Evolutionary conservation across 2,329 filamentous ascomycete species (phyloP).

Genomic region (Clonostachys rhizophaga): DNA sequence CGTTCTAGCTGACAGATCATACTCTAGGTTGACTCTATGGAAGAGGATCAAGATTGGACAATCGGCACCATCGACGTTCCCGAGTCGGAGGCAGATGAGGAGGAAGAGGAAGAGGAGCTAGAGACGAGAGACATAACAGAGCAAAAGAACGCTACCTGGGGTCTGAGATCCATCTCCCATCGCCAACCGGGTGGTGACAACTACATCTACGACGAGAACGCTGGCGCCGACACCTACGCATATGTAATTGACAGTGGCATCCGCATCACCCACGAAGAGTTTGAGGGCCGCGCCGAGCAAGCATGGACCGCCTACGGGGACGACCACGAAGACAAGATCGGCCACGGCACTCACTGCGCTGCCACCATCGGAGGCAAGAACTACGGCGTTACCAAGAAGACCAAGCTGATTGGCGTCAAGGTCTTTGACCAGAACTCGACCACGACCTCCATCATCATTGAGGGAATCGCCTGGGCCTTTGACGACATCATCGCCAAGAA

Average conservation of each 20-base stretch:
- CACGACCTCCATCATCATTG: slow-evolving; percentile 20
- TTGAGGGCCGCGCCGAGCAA: slow-evolving; percentile 41
- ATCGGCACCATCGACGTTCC: slow-evolving; percentile 13
- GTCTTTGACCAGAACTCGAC: slow-evolving; percentile 26
- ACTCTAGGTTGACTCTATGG: slow-evolving; percentile 17
- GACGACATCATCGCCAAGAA: slow-evolving; percentile 34
- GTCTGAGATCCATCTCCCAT: slow-evolving; percentile 23
- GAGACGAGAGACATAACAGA: slow-evolving; percentile 18
- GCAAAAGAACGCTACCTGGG: slow-evolving; percentile 21
- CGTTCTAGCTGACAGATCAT: not conserved
- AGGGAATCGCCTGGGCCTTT: slow-evolving; percentile 34
- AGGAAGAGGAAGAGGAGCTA: slow-evolving; percentile 4
- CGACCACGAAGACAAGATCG: slow-evolving; percentile 19
- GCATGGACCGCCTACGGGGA: slow-evolving; percentile 16
- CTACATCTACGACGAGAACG: slow-evolving; percentile 46
- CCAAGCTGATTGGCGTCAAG: slow-evolving; percentile 38
- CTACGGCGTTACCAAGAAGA: slow-evolving; percentile 36
- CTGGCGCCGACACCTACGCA: slow-evolving; percentile 47
- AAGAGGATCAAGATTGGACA: slow-evolving; percentile 19
- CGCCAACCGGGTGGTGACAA: slow-evolving; percentile 12
- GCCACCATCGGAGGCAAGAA: slow-evolving; percentile 26
- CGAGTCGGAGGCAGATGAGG: not conserved
- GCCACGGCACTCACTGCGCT: slow-evolving; percentile 36
- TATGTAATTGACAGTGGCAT: slow-evolving; percentile 64
- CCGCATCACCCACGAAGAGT: slow-evolving; percentile 45